Percentiles rank a stretch among this genome's conserved stretches.
Evolutionary conservation across 371 early-diverging fungal species (phyloP).

Genomic region (Apophysomyces trapeziformis): DNA sequence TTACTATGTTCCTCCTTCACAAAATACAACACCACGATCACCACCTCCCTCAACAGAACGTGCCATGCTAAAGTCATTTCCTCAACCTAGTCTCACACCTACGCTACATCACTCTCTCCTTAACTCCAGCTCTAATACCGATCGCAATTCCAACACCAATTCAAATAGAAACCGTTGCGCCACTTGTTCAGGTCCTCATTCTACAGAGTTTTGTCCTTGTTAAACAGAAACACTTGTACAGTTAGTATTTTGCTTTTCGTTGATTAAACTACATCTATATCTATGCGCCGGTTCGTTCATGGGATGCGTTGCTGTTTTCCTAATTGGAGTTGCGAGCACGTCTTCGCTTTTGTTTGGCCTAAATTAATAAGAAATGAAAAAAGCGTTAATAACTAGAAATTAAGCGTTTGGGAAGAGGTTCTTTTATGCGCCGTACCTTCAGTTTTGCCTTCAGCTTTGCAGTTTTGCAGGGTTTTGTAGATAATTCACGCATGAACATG

Average conservation of each 20-base stretch:
- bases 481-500: conserved; percentile 71
- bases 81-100: not conserved
- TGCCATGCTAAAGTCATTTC: not conserved
- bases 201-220: conserved; percentile 56
- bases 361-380: not conserved
- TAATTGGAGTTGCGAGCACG: conserved; percentile 17
- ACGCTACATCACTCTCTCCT: not conserved
- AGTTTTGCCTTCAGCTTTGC: conserved; percentile 20
- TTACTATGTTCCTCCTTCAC: not conserved
- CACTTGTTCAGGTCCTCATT: conserved; percentile 56
- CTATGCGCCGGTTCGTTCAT: not conserved
- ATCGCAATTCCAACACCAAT: not conserved
- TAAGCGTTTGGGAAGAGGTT: not conserved
- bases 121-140: not conserved
- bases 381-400: not conserved
- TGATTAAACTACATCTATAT: not conserved
- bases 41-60: not conserved
- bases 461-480: conserved; percentile 21
- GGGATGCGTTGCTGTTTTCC: not conserved
- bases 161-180: conserved; percentile 26
- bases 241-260: not conserved
- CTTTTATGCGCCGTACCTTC: conserved; percentile 9
- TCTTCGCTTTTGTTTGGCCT: conserved; percentile 27
- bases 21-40: not conserved
- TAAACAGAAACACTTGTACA: conserved; percentile 16